These are phyloP conservation scores for Podila epigama DNA, from an alignment of 192 early-diverging fungal genomes.

Conservation along the genomic window DNA sequence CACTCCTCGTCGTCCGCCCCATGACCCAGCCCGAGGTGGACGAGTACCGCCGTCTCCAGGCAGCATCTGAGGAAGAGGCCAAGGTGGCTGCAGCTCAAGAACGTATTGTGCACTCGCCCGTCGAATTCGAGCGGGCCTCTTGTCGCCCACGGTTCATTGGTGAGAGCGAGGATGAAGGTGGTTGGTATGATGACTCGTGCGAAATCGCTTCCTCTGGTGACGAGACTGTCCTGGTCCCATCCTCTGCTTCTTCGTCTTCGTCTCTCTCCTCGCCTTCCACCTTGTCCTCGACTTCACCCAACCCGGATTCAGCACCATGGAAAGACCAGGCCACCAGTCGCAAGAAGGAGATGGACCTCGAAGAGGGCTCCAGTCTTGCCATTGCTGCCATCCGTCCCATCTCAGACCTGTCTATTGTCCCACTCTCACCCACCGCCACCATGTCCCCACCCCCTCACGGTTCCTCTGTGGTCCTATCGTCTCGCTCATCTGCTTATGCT, in stretches of 20 bases:
- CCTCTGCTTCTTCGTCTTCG: not conserved
- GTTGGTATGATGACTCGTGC: not conserved
- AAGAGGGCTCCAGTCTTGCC: not conserved
- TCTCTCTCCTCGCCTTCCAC: not conserved
- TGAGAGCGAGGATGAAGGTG: not conserved
- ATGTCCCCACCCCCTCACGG: not conserved
- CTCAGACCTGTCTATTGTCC: not conserved
- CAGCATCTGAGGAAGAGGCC: not conserved
- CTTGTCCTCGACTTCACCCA: not conserved
- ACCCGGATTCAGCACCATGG: not conserved
- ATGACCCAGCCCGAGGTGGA: constrained; percentile 1
- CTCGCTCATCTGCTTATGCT: not conserved
- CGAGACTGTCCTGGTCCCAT: not conserved
- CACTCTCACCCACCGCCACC: not conserved
- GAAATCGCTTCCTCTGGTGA: not conserved
- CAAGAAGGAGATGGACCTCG: not conserved
- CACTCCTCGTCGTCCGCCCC: not conserved
- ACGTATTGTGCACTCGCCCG: not conserved
- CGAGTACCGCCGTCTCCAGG: not conserved
- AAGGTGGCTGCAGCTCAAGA: not conserved
- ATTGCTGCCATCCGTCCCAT: not conserved
- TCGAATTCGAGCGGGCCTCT: not conserved
- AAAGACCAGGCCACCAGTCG: not conserved
- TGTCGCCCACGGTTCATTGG: not conserved
- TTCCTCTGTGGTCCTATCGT: not conserved